Percentiles rank a stretch among this genome's conserved stretches.
These are phyloP conservation scores for Carex arenaria DNA, from an alignment of 202 grass and related monocot genomes.

Conservation along the genomic window DNA sequence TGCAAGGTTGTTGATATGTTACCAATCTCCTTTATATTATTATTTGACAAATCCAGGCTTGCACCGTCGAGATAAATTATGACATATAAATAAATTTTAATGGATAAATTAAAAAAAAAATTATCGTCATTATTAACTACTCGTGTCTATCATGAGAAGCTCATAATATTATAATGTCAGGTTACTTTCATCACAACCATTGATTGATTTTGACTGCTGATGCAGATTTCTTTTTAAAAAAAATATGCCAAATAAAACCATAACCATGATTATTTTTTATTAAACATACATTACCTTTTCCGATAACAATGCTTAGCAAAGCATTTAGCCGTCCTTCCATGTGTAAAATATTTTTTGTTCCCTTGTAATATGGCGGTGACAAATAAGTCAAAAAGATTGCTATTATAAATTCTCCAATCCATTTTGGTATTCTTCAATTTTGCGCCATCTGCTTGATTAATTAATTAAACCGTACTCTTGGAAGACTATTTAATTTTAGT, in stretches of 20 bases:
- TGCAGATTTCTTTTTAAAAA: not conserved
- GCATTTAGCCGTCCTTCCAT: not conserved
- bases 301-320: not conserved
- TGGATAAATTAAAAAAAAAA: not conserved
- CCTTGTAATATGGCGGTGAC: not conserved
- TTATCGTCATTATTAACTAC: too few species aligned
- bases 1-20: not conserved
- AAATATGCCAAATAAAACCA: not conserved
- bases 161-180: too few species aligned
- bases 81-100: not conserved
- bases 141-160: too few species aligned
- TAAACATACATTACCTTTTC: not conserved
- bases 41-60: not conserved
- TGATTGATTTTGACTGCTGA: not conserved
- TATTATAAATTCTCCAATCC: not conserved
- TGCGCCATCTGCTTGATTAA: not conserved
- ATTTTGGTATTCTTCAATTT: not conserved
- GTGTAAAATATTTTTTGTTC: not conserved
- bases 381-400: not conserved
- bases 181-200: too few species aligned
- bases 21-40: not conserved
- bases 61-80: not conserved
- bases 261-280: not conserved
- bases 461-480: not conserved
- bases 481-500: not conserved